Conservation (phyloP, 768 basidiomycete genomes). For the Suillus occidentalis region DNA sequence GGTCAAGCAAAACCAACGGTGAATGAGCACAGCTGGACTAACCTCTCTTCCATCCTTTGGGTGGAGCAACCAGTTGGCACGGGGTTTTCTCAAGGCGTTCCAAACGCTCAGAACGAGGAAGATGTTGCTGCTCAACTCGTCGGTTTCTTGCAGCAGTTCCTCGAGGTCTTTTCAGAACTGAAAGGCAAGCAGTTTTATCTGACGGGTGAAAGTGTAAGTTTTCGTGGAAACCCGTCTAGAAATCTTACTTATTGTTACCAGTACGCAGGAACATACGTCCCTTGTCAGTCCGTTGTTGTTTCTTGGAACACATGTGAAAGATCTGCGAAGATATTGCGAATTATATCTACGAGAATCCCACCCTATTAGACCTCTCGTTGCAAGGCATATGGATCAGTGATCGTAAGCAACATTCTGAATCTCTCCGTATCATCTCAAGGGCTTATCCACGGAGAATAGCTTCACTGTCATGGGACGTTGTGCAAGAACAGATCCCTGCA, state of each 20-base stretch:
- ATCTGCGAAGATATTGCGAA: constrained; percentile 63
- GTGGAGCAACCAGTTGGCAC: constrained; percentile 83
- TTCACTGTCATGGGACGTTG: constrained; percentile 58
- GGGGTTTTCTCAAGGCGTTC: constrained; percentile 70
- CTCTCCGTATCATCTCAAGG: neutral
- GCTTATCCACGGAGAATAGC: constrained; percentile 35
- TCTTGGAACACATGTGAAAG: neutral
- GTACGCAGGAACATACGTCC: constrained; percentile 75
- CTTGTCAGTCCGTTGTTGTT: constrained; percentile 38
- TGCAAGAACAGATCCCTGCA: constrained; percentile 69
- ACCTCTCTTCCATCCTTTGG: constrained; percentile 71
- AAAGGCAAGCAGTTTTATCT: constrained; percentile 72
- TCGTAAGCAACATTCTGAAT: constrained; percentile 44
- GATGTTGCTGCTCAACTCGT: constrained; percentile 56
- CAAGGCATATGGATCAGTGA: constrained; percentile 75
- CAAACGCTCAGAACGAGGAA: constrained; percentile 58
- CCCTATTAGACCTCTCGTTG: constrained; percentile 51
- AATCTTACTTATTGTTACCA: constrained; percentile 21
- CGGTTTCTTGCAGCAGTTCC: constrained; percentile 71
- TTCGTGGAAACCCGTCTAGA: neutral
- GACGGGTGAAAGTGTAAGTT: constrained; percentile 71
- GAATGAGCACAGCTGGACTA: constrained; percentile 78
- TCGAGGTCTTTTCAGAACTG: constrained; percentile 70
- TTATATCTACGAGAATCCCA: constrained; percentile 63
- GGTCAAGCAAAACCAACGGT: constrained; percentile 64